phyloP scores from a whole-genome alignment of 768 basidiomycete genomes.

The Naganishia friedmannii region DNA sequence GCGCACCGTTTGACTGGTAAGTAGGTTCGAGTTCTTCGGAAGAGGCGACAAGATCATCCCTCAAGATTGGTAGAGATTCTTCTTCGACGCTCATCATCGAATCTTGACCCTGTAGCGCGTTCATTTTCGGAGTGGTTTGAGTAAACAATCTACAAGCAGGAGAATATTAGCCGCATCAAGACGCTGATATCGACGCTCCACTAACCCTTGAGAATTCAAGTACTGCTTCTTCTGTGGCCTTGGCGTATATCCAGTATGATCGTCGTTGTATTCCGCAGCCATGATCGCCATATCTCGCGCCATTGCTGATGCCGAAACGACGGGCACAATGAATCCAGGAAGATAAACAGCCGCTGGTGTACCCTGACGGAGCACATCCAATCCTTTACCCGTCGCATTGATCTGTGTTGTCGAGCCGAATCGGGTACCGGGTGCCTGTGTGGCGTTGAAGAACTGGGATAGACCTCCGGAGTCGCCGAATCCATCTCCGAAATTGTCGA shows the following conservation, averaged over 20 bases:
- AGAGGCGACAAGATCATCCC: not conserved
- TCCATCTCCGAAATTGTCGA: conserved; percentile 11
- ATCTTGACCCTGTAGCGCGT: conserved; percentile 9
- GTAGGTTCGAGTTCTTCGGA: conserved; percentile 17
- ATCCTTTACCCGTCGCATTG: not conserved
- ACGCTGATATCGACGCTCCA: not conserved
- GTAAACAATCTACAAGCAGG: conserved; percentile 6
- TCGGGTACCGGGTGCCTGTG: conserved; percentile 16
- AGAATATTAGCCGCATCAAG: not conserved
- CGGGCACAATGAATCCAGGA: conserved; percentile 6
- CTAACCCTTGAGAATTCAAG: conserved; percentile 13
- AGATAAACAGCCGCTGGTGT: not conserved
- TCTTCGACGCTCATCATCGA: conserved; percentile 13
- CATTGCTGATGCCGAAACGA: conserved; percentile 10
- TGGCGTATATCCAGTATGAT: conserved; percentile 20
- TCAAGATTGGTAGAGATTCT: conserved; percentile 11
- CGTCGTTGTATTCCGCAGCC: not conserved
- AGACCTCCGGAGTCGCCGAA: conserved; percentile 20
- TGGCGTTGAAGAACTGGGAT: conserved; percentile 28
- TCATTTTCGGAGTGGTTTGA: conserved; percentile 16
- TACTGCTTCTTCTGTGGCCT: conserved; percentile 15
- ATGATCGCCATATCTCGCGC: conserved; percentile 4
- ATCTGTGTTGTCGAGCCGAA: not conserved
- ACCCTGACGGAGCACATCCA: conserved; percentile 17
- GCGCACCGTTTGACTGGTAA: not conserved